phyloP scores from a whole-genome alignment of 306 rosid species.

The Potentilla sterilis region DNA sequence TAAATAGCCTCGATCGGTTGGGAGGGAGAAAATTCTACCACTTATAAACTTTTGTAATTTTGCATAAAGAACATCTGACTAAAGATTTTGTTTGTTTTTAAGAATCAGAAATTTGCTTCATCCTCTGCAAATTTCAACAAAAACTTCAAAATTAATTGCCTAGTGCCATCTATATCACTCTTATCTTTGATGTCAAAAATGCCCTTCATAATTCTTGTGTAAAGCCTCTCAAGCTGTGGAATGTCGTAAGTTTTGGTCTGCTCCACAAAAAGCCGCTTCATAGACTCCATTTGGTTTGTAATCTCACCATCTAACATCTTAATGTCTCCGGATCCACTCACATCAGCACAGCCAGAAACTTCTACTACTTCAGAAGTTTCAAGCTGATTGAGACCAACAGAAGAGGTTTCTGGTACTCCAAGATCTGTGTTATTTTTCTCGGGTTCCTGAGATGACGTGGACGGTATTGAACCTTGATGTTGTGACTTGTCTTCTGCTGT shows the following conservation, averaged over 20 bases:
- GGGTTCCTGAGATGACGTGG: slow-evolving; percentile 47
- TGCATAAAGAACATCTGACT: neutral
- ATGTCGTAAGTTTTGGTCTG: slow-evolving; percentile 55
- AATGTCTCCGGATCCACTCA: slow-evolving; percentile 36
- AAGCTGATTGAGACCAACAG: slow-evolving; percentile 32
- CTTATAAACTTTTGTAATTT: neutral
- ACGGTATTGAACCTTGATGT: slow-evolving; percentile 36
- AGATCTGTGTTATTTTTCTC: slow-evolving; percentile 35
- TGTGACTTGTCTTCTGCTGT: slow-evolving; percentile 55
- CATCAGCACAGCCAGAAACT: slow-evolving; percentile 35
- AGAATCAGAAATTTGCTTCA: slow-evolving; percentile 67
- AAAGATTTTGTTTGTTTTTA: neutral
- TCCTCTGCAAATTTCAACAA: slow-evolving; percentile 67
- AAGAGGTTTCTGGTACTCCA: slow-evolving; percentile 39
- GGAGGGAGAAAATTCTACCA: neutral
- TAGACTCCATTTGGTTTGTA: slow-evolving; percentile 51
- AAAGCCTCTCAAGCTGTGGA: slow-evolving; percentile 88
- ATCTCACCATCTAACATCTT: slow-evolving; percentile 45
- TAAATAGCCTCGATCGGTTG: too few species aligned
- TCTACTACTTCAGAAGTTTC: slow-evolving; percentile 33
- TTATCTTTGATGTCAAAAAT: slow-evolving; percentile 58
- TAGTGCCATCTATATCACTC: slow-evolving; percentile 45
- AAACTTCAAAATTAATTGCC: slow-evolving; percentile 59
- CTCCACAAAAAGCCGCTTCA: slow-evolving; percentile 52
- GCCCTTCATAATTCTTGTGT: slow-evolving; percentile 82